A percentile compares a stretch with the other conserved stretches of the same genome.
These are phyloP conservation scores for Lablab purpureus DNA, from an alignment of 306 rosid species.

Conservation along the genomic window DNA sequence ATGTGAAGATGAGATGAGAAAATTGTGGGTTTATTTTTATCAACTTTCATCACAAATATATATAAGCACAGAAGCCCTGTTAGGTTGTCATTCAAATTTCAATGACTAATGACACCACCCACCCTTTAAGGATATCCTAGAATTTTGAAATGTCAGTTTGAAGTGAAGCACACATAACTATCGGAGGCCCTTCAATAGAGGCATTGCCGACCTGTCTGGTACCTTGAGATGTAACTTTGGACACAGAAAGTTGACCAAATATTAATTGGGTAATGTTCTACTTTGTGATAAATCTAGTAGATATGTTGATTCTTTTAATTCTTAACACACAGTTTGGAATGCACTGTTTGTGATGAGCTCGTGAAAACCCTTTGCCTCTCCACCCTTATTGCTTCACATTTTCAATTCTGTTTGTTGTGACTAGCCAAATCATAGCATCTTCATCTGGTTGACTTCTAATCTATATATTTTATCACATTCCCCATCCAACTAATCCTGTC, in stretches of 20 bases:
- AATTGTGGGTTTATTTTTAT: not conserved
- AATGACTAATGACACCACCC: slow-evolving; percentile 33
- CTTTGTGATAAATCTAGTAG: not conserved
- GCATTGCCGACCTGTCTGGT: slow-evolving; percentile 15
- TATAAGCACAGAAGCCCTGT: not conserved
- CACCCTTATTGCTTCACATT: slow-evolving; percentile 31
- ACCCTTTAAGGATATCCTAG: slow-evolving; percentile 20
- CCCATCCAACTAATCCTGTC: slow-evolving; percentile 45
- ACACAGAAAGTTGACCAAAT: slow-evolving; percentile 22
- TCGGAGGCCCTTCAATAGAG: not conserved
- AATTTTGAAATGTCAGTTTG: slow-evolving; percentile 16
- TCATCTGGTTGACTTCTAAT: slow-evolving; percentile 48
- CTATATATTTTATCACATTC: slow-evolving; percentile 14
- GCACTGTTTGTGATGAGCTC: slow-evolving; percentile 45
- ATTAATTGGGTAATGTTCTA: slow-evolving; percentile 15
- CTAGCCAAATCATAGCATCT: slow-evolving; percentile 36
- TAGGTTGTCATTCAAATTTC: slow-evolving; percentile 21
- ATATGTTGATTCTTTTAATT: slow-evolving; percentile 33
- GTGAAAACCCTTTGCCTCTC: slow-evolving; percentile 42
- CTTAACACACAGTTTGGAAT: slow-evolving; percentile 43
- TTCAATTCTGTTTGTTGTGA: slow-evolving; percentile 30
- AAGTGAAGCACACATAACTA: slow-evolving; percentile 4
- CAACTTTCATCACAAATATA: no score
- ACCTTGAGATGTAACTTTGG: not conserved
- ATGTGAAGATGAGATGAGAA: slow-evolving; percentile 35